These are phyloP conservation scores for Plasmodium fragile DNA, from an alignment of 169 alveolate genomes.

Conservation along the genomic window DNA sequence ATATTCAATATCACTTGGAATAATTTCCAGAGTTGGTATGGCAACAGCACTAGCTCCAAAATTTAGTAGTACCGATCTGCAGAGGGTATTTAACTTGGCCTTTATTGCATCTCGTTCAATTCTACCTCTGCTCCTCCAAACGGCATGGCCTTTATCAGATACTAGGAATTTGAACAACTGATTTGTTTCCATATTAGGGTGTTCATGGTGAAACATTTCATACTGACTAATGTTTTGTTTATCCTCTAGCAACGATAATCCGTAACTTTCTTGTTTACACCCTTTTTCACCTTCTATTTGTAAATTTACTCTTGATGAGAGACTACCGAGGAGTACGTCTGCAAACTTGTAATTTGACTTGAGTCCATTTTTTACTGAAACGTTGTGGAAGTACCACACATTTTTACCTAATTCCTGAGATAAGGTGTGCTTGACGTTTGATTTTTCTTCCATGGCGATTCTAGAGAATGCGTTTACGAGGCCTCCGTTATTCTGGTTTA, in stretches of 20 bases:
- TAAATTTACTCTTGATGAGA: slow-evolving; percentile 75
- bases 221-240: slow-evolving; percentile 74
- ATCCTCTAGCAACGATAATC: slow-evolving; percentile 50
- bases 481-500: slow-evolving; percentile 67
- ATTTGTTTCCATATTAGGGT: slow-evolving; percentile 76
- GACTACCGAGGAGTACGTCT: slow-evolving; percentile 77
- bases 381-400: slow-evolving; percentile 78
- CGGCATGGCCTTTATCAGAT: slow-evolving; percentile 79
- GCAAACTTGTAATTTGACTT: slow-evolving; percentile 65
- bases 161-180: slow-evolving; percentile 78
- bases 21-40: slow-evolving; percentile 81
- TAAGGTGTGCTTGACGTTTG: slow-evolving; percentile 78
- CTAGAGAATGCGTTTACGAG: slow-evolving; percentile 81
- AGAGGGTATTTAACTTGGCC: slow-evolving; percentile 77
- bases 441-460: slow-evolving; percentile 73
- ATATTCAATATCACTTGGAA: slow-evolving; percentile 79
- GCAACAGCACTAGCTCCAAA: slow-evolving; percentile 82
- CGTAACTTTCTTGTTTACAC: slow-evolving; percentile 67
- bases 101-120: slow-evolving; percentile 80
- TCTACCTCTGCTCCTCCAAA: slow-evolving; percentile 82
- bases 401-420: slow-evolving; percentile 79
- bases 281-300: slow-evolving; percentile 77
- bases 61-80: slow-evolving; percentile 78
- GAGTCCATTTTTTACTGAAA: slow-evolving; percentile 77
- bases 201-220: slow-evolving; percentile 82